Base-by-base conservation (phyloP, 176 grass and related monocot genomes). In the Aegilops umbellulata region DNA sequence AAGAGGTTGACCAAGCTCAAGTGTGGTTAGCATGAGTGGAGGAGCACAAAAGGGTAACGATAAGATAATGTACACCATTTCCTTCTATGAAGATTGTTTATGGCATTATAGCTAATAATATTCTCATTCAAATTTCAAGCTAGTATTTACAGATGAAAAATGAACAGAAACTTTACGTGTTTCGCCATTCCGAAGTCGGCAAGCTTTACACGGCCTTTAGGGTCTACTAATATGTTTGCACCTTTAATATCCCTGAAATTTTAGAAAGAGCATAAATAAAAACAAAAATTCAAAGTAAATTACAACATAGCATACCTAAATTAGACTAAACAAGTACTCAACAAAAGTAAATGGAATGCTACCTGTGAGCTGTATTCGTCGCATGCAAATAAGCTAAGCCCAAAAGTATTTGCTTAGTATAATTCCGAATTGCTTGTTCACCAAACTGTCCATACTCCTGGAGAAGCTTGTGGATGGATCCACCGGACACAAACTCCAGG, bases 161-260 rank as follows among this genome's bases (percentile, higher is more conserved):
- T 15, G 14, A 83, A 76, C 13, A 77, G 29, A 83, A 83, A 90
- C 51, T 66, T 84, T 88, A 94, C 97, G 65, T 99, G 94, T 91
- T 99, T 99, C 38, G 97, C 94, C 97, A 99, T 99, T 86, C 97
- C 97, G 17, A 99, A 99, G 74, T 99, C 97, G 47, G 97, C 97
- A 74, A 99, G 94, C 87, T 99, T 96, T 71, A 99, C 93, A 77
- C 90, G 97, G 12, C 97, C 97, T 93, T 92, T 94, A 78, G 97
- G 97, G 70, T 99, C 97, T 29, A 99, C 94, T 80, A 99, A 88
- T 94, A 99, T 96, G 86, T 96, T 99, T 92, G 97, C 94, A 44
- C 97, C 97, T 96, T 99, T 99, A 78, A 99, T 99, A 78, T 99
- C 97, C 73, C 97, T 99, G 85, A 68, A 86, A 87, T 81, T 86